Base-by-base conservation (phyloP, 108 stramenopile species). In the Mayamaea pseudoterrestris region DNA sequence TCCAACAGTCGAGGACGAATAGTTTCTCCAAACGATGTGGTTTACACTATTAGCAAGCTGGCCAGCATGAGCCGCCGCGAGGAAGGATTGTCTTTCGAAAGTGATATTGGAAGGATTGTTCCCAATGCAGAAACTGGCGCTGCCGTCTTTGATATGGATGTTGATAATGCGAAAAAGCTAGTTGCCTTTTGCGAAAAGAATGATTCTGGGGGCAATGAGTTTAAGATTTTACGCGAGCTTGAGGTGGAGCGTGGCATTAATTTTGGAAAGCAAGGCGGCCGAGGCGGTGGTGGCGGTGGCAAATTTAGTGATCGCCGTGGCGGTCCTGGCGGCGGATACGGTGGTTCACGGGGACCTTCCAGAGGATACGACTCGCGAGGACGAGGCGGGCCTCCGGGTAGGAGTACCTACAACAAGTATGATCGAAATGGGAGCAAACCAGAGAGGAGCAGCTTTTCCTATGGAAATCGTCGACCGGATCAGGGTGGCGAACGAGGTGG, bases 41-140 rank as follows among this genome's bases (percentile, higher is more conserved):
- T 89, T 75, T 93, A 81, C 36, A 85, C 86, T 27, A 76, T 93
- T 0, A 66, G 68, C 3, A 93, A 93, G 58, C 63, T 93, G 14
- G 45, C 90, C 0, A 54, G 81, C 13, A 77, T 83, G 76, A 85
- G 83, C 36, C 66, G 58, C 27, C 41, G 63, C 31, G 68, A 68
- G 13, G 77, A 62, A n/a, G 78, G 63, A 21, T 6, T 65, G 17
- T 5, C 54, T 12, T 85, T 92, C 66, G 85, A 92, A 2, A 69
- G 70, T 35, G 78, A 83, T 42, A 72, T 91, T 44, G 90, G 90
- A 42, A 83, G 80, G 57, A 88, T 92, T 44, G 73, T 82, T 41
- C 55, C 68, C 11, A 82, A 78, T 40, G 43, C 55, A 24, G 76
- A 83, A 20, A 71, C 60, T 27, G 79, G 82, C 27, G 62, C 58